These are phyloP conservation scores for Pseudonitzschia delicatissima DNA, from an alignment of 108 stramenopile species.

Conservation along the genomic window DNA sequence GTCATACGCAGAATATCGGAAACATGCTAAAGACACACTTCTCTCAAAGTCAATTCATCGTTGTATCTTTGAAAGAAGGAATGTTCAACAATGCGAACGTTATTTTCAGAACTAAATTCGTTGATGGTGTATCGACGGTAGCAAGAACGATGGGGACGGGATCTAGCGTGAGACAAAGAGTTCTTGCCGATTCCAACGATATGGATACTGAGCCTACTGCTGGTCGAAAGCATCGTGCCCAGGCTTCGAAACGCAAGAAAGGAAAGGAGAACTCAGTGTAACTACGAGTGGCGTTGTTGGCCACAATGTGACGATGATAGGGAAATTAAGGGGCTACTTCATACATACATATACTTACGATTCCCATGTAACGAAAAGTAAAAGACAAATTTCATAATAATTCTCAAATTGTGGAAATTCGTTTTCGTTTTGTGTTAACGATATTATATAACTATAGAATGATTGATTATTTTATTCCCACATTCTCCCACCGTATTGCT, in stretches of 20 bases:
- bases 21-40: constrained; percentile 99
- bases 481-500: constrained; percentile 1
- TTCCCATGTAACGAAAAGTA: too few species aligned
- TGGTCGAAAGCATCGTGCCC: constrained; percentile 1
- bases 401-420: neutral
- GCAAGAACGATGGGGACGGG: constrained; percentile 86
- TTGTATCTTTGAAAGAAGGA: constrained; percentile 97
- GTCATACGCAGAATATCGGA: constrained; percentile 99
- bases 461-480: neutral
- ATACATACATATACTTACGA: too few species aligned
- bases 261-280: constrained; percentile 4
- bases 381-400: neutral
- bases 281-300: too few species aligned
- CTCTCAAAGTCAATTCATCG: constrained; percentile 98
- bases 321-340: neutral
- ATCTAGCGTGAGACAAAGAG: constrained; percentile 46
- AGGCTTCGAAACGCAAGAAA: neutral
- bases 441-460: neutral
- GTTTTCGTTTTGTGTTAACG: neutral
- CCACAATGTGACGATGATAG: neutral
- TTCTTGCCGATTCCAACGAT: constrained; percentile 37
- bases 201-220: neutral
- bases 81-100: constrained; percentile 99
- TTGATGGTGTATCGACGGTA: constrained; percentile 98
- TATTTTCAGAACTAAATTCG: constrained; percentile 98